Conservation (phyloP, 225 moss, liverwort and hornwort species). For the Sphagnum tenellum region DNA sequence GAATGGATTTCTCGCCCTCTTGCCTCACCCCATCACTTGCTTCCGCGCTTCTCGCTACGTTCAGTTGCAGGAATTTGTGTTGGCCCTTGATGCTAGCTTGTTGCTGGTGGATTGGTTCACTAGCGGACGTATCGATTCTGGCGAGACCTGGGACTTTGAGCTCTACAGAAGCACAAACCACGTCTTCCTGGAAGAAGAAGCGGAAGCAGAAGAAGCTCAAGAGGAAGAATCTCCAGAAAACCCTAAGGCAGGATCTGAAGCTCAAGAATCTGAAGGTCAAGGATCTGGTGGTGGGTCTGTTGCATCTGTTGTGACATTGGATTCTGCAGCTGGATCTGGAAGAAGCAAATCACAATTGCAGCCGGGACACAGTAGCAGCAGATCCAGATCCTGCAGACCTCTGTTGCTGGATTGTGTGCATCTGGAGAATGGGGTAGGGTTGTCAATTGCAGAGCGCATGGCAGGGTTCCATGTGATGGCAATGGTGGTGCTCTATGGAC, state of each 20-base stretch:
- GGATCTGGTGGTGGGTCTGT: not conserved
- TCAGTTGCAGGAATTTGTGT: constrained; percentile 80
- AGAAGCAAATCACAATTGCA: no score
- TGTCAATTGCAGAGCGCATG: constrained; percentile 73
- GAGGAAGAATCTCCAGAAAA: no score
- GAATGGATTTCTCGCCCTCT: constrained; percentile 52
- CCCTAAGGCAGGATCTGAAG: no score
- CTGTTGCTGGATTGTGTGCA: constrained; percentile 42
- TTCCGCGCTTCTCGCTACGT: constrained; percentile 69
- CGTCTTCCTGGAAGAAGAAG: constrained; percentile 50
- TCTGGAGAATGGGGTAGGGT: constrained; percentile 55
- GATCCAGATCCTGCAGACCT: not conserved
- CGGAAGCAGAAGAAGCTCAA: not conserved
- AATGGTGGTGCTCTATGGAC: constrained; percentile 74
- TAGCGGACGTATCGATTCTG: constrained; percentile 70
- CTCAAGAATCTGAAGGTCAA: no score
- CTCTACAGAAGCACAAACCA: constrained; percentile 82
- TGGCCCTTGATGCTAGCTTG: constrained; percentile 53
- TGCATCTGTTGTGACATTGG: no score
- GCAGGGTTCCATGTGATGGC: constrained; percentile 78
- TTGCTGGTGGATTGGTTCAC: constrained; percentile 94
- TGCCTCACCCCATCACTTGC: constrained; percentile 78
- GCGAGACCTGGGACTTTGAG: constrained; percentile 77
- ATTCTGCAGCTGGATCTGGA: no score
- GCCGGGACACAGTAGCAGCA: not conserved